These are phyloP conservation scores for Tetrapisispora iriomotensis DNA, from an alignment of 805 yeast species.

Conservation along the genomic window DNA sequence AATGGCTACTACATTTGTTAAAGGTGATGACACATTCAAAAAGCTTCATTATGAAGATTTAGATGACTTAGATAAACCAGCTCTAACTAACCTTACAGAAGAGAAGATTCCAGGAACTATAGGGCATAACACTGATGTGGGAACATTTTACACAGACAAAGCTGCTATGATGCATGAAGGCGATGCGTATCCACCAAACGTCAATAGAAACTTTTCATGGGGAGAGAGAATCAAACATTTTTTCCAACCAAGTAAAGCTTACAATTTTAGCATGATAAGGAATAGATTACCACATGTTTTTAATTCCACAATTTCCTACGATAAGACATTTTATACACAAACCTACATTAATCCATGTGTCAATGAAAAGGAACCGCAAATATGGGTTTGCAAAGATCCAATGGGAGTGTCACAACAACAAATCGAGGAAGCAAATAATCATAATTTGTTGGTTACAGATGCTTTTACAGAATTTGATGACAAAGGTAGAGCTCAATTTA, in stretches of 20 bases:
- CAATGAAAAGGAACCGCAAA: conserved; percentile 35
- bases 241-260: conserved; percentile 38
- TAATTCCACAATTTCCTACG: conserved; percentile 28
- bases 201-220: conserved; percentile 11
- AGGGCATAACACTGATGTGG: conserved; percentile 17
- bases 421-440: conserved; percentile 44
- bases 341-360: conserved; percentile 28
- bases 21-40: conserved; percentile 20
- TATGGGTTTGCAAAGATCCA: conserved; percentile 65
- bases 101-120: conserved; percentile 11
- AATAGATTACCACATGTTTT: conserved; percentile 28
- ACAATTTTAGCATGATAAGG: conserved; percentile 39
- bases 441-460: conserved; percentile 44
- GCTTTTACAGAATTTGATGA: conserved; percentile 49
- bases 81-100: conserved; percentile 1
- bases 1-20: conserved; percentile 25
- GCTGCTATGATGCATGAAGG: conserved; percentile 14
- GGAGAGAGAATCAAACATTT: conserved; percentile 27
- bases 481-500: conserved; percentile 42
- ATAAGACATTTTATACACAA: conserved; percentile 22
- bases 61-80: conserved; percentile 2
- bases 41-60: conserved; percentile 19
- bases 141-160: conserved; percentile 17
- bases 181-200: conserved; percentile 20
- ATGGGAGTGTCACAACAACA: conserved; percentile 57